Conservation (phyloP, 495 filamentous ascomycete species). For the Penicillium goetzii region DNA sequence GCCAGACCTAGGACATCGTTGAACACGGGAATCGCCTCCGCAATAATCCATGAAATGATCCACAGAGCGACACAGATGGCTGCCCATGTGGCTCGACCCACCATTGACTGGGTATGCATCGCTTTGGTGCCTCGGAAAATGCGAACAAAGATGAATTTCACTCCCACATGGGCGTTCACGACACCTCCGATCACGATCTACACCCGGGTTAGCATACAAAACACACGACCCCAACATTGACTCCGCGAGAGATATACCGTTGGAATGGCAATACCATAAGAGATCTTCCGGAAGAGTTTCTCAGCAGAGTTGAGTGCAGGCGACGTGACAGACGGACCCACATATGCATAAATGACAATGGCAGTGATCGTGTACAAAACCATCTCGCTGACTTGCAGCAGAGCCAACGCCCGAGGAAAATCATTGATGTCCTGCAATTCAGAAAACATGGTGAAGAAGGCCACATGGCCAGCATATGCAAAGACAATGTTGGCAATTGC, state of each 20-base stretch:
- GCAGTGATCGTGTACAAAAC: slow-evolving; percentile 68
- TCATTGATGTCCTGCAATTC: slow-evolving; percentile 68
- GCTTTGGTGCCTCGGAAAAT: slow-evolving; percentile 49
- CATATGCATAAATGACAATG: slow-evolving; percentile 68
- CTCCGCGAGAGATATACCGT: slow-evolving; percentile 59
- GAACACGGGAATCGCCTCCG: slow-evolving; percentile 68
- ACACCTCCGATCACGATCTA: slow-evolving; percentile 55
- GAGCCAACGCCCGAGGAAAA: slow-evolving; percentile 62
- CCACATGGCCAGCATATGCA: slow-evolving; percentile 60
- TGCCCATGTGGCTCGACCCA: slow-evolving; percentile 50
- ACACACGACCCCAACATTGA: not conserved
- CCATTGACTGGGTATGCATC: slow-evolving; percentile 56
- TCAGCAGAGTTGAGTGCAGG: slow-evolving; percentile 69
- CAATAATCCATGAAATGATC: slow-evolving; percentile 64
- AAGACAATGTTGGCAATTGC: slow-evolving; percentile 37
- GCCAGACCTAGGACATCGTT: slow-evolving; percentile 57
- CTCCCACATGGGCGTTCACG: slow-evolving; percentile 61
- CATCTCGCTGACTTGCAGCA: slow-evolving; percentile 63
- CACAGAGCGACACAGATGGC: slow-evolving; percentile 56
- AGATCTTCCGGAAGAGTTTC: slow-evolving; percentile 61
- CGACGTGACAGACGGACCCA: slow-evolving; percentile 62
- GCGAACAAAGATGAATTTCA: slow-evolving; percentile 63
- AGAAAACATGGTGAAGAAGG: slow-evolving; percentile 71
- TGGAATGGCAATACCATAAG: slow-evolving; percentile 72
- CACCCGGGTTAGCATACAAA: slow-evolving; percentile 62